Conservation (phyloP, 176 grass and related monocot genomes). For the Oryza nivara region DNA sequence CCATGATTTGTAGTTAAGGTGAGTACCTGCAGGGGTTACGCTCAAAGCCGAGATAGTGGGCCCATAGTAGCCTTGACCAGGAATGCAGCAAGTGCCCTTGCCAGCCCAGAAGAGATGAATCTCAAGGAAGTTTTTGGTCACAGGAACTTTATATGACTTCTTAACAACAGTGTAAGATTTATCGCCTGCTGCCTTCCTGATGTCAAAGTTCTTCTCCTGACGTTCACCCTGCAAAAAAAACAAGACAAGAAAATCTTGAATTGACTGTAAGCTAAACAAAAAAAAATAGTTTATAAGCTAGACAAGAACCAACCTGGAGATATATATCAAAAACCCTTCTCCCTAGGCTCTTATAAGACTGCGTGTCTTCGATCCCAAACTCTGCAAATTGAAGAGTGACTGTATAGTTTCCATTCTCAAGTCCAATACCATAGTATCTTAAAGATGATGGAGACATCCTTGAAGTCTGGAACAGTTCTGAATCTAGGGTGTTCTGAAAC, state of each 20-base stretch:
- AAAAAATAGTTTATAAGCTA: background rate
- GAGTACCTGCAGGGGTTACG: conserved; percentile 59
- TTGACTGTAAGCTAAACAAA: background rate
- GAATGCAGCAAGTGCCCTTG: conserved; percentile 93
- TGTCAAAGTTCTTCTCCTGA: conserved; percentile 77
- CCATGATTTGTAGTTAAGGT: background rate
- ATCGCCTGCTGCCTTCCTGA: conserved; percentile 63
- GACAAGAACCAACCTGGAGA: conserved; percentile 61
- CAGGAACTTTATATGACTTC: conserved; percentile 51
- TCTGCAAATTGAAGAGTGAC: conserved; percentile 84
- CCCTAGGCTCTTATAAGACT: conserved; percentile 56
- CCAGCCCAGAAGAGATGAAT: conserved; percentile 99
- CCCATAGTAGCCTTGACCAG: conserved; percentile 75
- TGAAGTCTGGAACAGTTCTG: conserved; percentile 71
- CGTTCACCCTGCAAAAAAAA: conserved; percentile 50
- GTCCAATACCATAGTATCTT: conserved; percentile 58
- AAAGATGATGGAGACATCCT: conserved; percentile 72
- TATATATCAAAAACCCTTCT: conserved; percentile 96
- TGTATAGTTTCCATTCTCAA: conserved; percentile 93
- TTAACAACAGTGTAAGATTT: conserved; percentile 67
- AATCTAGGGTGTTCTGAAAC: conserved; percentile 69
- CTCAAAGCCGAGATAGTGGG: conserved; percentile 82
- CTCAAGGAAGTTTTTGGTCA: conserved; percentile 89
- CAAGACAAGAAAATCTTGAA: background rate
- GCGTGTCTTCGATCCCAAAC: conserved; percentile 44